These are phyloP conservation scores for Phytopythium ostracodes DNA, from an alignment of 352 stramenopile species.

Conservation along the genomic window DNA sequence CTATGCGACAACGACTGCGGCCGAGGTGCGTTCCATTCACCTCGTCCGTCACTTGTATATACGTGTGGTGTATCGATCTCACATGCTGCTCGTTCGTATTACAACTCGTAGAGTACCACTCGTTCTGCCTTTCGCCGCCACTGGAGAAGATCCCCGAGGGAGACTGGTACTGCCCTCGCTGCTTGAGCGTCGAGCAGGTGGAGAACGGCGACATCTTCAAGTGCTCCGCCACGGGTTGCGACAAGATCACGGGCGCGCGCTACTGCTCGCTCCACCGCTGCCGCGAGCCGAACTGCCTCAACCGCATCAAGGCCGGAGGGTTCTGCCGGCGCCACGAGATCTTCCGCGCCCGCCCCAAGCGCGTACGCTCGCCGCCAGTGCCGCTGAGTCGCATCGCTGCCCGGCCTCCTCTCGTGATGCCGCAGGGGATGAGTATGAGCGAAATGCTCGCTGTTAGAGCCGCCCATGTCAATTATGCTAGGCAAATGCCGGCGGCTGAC, in stretches of 20 bases:
- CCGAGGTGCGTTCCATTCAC: constrained; percentile 14
- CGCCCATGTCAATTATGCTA: background rate
- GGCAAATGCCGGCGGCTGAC: background rate
- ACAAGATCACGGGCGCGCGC: constrained; percentile 35
- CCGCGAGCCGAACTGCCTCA: constrained; percentile 21
- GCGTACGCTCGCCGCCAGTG: background rate
- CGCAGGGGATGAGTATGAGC: background rate
- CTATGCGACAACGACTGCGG: constrained; percentile 55
- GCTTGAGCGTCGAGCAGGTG: constrained; percentile 21
- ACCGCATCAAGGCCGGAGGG: constrained; percentile 20
- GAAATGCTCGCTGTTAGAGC: background rate
- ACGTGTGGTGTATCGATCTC: background rate
- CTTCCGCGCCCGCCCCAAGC: constrained; percentile 9
- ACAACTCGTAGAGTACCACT: constrained; percentile 32
- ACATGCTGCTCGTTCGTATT: constrained; percentile 5
- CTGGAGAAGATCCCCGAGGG: constrained; percentile 41
- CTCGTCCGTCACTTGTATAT: background rate
- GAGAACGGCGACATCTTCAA: constrained; percentile 22
- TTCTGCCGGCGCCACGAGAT: constrained; percentile 33
- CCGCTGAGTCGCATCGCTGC: constrained; percentile 1
- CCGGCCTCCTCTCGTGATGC: background rate
- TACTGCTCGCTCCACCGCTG: constrained; percentile 37
- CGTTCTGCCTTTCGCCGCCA: constrained; percentile 36
- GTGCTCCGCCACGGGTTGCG: constrained; percentile 27
- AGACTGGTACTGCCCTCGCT: constrained; percentile 46